Conservation (phyloP, 257 asterid genomes). For the Linaria vulgaris region DNA sequence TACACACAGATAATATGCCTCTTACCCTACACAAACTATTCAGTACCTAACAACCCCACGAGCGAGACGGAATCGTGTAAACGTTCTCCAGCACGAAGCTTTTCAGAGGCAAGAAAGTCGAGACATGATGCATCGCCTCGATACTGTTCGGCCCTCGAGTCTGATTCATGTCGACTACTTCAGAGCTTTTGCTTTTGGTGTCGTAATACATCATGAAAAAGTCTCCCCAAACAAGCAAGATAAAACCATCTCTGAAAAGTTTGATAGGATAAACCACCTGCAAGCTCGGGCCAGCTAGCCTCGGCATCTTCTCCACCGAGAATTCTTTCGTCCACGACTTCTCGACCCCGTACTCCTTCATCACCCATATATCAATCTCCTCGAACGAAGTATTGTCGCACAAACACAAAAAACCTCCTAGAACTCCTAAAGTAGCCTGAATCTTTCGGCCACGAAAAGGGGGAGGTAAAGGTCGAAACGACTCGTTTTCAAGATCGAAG, state of each 20-base stretch:
- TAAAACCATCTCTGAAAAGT: conserved; percentile 39
- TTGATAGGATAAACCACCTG: conserved; percentile 35
- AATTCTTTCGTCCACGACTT: conserved; percentile 43
- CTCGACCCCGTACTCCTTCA: conserved; percentile 47
- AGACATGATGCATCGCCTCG: conserved; percentile 43
- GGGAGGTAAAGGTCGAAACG: conserved; percentile 37
- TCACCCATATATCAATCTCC: conserved; percentile 49
- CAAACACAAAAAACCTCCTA: conserved; percentile 32
- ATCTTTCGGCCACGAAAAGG: conserved; percentile 33
- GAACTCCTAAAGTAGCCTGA: conserved; percentile 37
- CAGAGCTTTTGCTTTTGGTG: conserved; percentile 24
- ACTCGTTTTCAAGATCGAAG: conserved; percentile 49
- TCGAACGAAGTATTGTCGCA: conserved; percentile 35
- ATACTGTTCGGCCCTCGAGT: conserved; percentile 38
- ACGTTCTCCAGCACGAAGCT: conserved; percentile 32
- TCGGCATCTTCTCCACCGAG: conserved; percentile 34
- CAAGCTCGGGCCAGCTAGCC: conserved; percentile 28
- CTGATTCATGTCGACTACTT: conserved; percentile 39
- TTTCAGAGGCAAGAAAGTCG: conserved; percentile 37
- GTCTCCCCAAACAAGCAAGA: conserved; percentile 45
- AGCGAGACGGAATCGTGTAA: not conserved
- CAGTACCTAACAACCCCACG: not conserved
- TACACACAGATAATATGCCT: not conserved
- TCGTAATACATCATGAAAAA: conserved; percentile 35
- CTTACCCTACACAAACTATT: not conserved